These are phyloP conservation scores for Lentinula edodes DNA, from an alignment of 768 basidiomycete genomes.

Conservation along the genomic window DNA sequence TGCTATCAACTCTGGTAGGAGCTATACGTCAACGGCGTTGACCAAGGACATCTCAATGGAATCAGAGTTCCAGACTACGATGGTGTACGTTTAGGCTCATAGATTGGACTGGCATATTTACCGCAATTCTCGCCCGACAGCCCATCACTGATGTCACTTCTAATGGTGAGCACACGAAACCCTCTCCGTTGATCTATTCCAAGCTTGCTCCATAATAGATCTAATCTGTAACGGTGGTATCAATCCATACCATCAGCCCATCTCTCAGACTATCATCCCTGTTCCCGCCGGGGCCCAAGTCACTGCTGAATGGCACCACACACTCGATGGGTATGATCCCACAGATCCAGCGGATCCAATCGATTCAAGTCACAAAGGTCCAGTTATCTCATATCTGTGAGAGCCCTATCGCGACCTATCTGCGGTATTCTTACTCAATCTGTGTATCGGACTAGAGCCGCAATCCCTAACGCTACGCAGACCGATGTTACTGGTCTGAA, in stretches of 20 bases:
- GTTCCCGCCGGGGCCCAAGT: conserved; percentile 34
- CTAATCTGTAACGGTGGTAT: conserved; percentile 40
- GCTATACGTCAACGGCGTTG: conserved; percentile 41
- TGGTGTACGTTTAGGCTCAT: conserved; percentile 15
- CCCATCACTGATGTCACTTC: conserved; percentile 41
- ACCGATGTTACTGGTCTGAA: conserved; percentile 32
- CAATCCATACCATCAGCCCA: conserved; percentile 30
- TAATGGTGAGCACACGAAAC: conserved; percentile 14
- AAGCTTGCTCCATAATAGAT: conserved; percentile 6
- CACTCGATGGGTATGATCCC: conserved; percentile 26
- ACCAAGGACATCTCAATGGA: conserved; percentile 38
- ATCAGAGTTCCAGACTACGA: conserved; percentile 36
- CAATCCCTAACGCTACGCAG: conserved; percentile 32
- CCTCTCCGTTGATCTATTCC: not conserved
- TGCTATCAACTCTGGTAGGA: conserved; percentile 16
- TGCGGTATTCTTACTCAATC: not conserved
- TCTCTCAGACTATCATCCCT: conserved; percentile 26
- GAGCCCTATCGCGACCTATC: conserved; percentile 4
- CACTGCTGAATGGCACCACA: conserved; percentile 38
- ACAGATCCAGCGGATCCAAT: conserved; percentile 35
- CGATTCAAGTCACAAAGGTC: conserved; percentile 29
- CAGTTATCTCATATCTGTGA: conserved; percentile 32
- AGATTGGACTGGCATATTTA: not conserved
- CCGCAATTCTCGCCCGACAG: conserved; percentile 12
- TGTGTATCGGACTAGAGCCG: conserved; percentile 22